These are phyloP conservation scores for Iberis pinnata DNA, from an alignment of 345 rosid species.

Conservation along the genomic window DNA sequence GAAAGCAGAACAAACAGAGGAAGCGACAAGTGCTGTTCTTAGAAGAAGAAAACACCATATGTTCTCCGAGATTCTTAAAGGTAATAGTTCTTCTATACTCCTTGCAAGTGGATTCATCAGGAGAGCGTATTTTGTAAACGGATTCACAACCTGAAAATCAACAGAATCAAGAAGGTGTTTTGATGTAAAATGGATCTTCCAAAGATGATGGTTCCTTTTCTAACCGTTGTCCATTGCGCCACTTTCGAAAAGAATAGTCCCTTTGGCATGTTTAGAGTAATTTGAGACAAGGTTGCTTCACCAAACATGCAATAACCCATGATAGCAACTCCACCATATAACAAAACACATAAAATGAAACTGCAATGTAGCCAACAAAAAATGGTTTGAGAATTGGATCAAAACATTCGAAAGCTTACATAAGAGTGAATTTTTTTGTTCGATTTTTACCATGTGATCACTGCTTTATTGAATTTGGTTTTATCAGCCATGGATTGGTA, in stretches of 20 bases:
- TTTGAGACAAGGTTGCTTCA: slow-evolving; percentile 71
- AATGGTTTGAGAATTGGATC: not conserved
- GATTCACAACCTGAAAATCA: slow-evolving; percentile 63
- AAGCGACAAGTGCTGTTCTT: slow-evolving; percentile 64
- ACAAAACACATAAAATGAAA: slow-evolving; percentile 48
- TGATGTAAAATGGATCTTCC: slow-evolving; percentile 1
- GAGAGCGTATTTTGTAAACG: slow-evolving; percentile 85
- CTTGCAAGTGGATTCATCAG: slow-evolving; percentile 83
- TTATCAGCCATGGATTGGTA: slow-evolving; percentile 98
- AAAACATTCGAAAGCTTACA: slow-evolving; percentile 6
- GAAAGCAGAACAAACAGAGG: slow-evolving; percentile 77
- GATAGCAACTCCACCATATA: slow-evolving; percentile 70
- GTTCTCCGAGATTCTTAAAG: slow-evolving; percentile 40
- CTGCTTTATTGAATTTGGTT: slow-evolving; percentile 59
- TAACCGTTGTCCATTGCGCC: slow-evolving; percentile 85
- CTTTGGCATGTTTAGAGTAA: slow-evolving; percentile 80
- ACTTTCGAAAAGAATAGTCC: slow-evolving; percentile 47
- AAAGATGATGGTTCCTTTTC: slow-evolving; percentile 20
- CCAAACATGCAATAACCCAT: slow-evolving; percentile 92
- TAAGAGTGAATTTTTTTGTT: slow-evolving; percentile 13
- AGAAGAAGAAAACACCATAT: slow-evolving; percentile 57
- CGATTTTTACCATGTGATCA: slow-evolving; percentile 41
- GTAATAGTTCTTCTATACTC: slow-evolving; percentile 87
- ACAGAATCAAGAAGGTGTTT: slow-evolving; percentile 17
- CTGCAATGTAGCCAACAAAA: slow-evolving; percentile 40